phyloP scores from a whole-genome alignment of 1,284 basidiomycete genomes.

The Malassezia arunalokei region DNA sequence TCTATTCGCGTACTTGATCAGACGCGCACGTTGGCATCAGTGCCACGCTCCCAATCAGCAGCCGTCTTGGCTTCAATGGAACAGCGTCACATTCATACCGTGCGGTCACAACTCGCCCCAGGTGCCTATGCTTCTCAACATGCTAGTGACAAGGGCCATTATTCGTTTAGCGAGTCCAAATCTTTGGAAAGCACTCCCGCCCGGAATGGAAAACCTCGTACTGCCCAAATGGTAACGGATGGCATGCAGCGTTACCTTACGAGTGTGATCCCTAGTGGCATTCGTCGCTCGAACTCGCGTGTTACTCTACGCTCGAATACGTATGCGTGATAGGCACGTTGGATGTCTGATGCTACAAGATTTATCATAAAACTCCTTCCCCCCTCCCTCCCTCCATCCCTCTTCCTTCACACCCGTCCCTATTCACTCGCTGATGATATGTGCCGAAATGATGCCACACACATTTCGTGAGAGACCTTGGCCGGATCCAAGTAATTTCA shows the following conservation, averaged over 20 bases:
- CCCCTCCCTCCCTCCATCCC: too few relatives aligned
- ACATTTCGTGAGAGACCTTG: too few relatives aligned
- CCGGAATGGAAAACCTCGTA: conserved; percentile 7
- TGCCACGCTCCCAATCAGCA: conserved; percentile 12
- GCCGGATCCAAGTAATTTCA: too few relatives aligned
- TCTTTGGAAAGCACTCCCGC: conserved; percentile 3
- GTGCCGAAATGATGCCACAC: too few relatives aligned
- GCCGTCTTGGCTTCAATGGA: conserved; percentile 15
- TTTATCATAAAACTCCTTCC: background rate
- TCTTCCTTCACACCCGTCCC: too few relatives aligned
- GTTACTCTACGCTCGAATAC: conserved; percentile 25
- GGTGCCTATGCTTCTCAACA: background rate
- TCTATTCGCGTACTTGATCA: conserved; percentile 23
- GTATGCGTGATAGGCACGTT: conserved; percentile 12
- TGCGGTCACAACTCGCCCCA: background rate
- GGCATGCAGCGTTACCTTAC: conserved; percentile 33
- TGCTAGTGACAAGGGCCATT: background rate
- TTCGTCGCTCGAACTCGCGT: conserved; percentile 29
- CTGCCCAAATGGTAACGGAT: conserved; percentile 4
- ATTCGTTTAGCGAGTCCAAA: background rate
- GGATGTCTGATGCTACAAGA: background rate
- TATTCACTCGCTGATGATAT: too few relatives aligned
- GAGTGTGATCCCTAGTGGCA: conserved; percentile 27
- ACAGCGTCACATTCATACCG: conserved; percentile 8
- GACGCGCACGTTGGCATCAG: conserved; percentile 15